Evolutionary conservation across 2,329 filamentous ascomycete genomes (phyloP), one percentile per base, ranked within the genome.

Genomic region (Xylaria hypoxylon): DNA sequence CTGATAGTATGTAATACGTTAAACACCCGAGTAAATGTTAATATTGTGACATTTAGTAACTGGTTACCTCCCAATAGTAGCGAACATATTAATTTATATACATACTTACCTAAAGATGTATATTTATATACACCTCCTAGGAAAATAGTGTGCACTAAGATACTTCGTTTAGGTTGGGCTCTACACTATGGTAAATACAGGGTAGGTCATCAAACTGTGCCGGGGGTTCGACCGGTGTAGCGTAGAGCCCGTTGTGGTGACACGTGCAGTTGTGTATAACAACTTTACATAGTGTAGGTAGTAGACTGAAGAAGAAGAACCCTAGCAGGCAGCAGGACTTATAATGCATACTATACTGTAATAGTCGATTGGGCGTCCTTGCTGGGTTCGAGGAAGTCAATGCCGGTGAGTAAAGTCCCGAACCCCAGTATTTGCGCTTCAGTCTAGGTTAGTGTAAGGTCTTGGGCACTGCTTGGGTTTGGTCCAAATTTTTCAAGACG

Each of bases 321-420:
- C 53, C 53, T 58, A 45, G 53, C 10, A 15, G 13, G n/a, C 24
- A 38, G 33, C 24, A 38, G 33, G 15, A 19, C n/a, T 50, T 45
- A 44, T 47, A 51, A 45, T 17, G 24, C 42, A 60, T 50, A 42
- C 56, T 64, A 64, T 60, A 17, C 55, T 60, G n/a, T 17, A 55
- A 33, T 28, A 5, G 53, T 58, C 45, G 26, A 44, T 38, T 40
- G 8, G 35, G n/a, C 22, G 28, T 44, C 45, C 53, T 44, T 26
- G 47, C 38, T 47, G 47, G 40, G 55, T 64, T 52, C 33, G 55
- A 59, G 47, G 26, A 40, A 35, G 47, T 31, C 38, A 24, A 64
- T 50, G 47, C 47, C 22, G 52, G 53, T 47, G 15, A 51, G n/a
- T 19, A 35, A 51, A n/a, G 28, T 31, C 28, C 28, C 8, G 26